Evolutionary conservation across 176 grass and related monocot species (phyloP), one percentile per base, ranked within the genome.

Genomic region (Phyllostachys edulis): DNA sequence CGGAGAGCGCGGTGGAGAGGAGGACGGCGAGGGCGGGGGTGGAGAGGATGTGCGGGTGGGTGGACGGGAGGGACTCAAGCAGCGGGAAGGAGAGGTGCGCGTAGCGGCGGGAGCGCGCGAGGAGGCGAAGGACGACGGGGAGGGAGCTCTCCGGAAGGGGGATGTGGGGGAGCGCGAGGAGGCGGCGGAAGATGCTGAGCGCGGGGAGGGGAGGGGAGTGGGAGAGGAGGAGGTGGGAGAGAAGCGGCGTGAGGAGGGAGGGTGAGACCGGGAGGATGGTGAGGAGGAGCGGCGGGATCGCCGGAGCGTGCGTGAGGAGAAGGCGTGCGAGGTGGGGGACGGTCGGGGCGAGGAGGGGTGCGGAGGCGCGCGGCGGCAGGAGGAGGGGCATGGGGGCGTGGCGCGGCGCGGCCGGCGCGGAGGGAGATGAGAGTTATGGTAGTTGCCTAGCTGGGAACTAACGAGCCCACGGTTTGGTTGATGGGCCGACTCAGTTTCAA

Each of bases 191-290:
- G 40, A 90, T 88, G 77, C 63, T 49, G 73, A 89, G 81, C 64
- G 90, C 92, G 5, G 88, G 87, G 74, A 83, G 62, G 20, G 89
- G 88, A 46, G 93, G 88, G 46, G 89, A 82, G 72, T 90, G 83
- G 39, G 90, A 88, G 54, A 91, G 87, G 52, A 90, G 83, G 80
- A 92, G 85, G 21, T 84, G 81, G 47, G 80, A 82, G 67, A 91
- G 91, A 68, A 92, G 80, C 6, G 82, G 78, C 69, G 77, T 82
- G 46, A 83, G 82, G 66, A 86, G 78, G 32, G 79, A 71, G 5
- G 85, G 94, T 47, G 76, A 87, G 81, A 73, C 0, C 21, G 84
- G 87, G 47, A 91, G 49, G 12, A 84, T 65, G 17, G 60, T 20
- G 20, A 82, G 75, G 27, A 84, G 59, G 13, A 90, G 76, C 10